phyloP scores from a whole-genome alignment of 1,139 yeast species.

The Protomyces macrosporus region DNA sequence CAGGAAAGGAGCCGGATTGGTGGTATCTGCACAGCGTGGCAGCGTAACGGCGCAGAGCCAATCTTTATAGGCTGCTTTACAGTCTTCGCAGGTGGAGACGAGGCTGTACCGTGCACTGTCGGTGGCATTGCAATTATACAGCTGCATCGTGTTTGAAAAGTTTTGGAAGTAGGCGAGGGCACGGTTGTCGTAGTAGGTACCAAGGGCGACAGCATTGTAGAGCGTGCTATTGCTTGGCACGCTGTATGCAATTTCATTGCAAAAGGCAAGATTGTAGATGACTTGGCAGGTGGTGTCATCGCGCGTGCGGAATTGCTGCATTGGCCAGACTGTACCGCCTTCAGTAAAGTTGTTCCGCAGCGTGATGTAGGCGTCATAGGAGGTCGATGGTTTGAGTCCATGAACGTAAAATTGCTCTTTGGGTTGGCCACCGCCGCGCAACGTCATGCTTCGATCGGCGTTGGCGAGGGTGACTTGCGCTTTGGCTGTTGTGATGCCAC shows the following conservation, averaged over 20 bases:
- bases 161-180: slow-evolving; percentile 56
- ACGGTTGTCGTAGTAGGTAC: slow-evolving; percentile 54
- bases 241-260: slow-evolving; percentile 76
- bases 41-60: slow-evolving; percentile 90
- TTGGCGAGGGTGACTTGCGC: slow-evolving; percentile 19
- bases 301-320: slow-evolving; percentile 59
- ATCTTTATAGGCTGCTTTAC: slow-evolving; percentile 64
- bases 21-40: slow-evolving; percentile 66
- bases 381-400: slow-evolving; percentile 58
- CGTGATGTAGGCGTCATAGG: slow-evolving; percentile 62
- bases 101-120: slow-evolving; percentile 61
- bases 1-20: slow-evolving; percentile 8
- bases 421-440: slow-evolving; percentile 27
- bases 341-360: slow-evolving; percentile 41
- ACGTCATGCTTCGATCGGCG: slow-evolving; percentile 29
- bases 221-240: slow-evolving; percentile 58
- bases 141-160: slow-evolving; percentile 71
- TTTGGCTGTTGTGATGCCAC: slow-evolving; percentile 10
- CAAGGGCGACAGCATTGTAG: slow-evolving; percentile 39
- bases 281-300: slow-evolving; percentile 56
- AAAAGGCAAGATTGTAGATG: slow-evolving; percentile 68
- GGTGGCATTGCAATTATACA: slow-evolving; percentile 69
- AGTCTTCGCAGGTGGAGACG: slow-evolving; percentile 69
- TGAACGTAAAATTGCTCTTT: slow-evolving; percentile 47
- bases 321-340: slow-evolving; percentile 61